Evolutionary conservation across 2,329 filamentous ascomycete genomes (phyloP), one percentile per base, ranked within the genome.

Genomic region (Xylariaceae sp.): DNA sequence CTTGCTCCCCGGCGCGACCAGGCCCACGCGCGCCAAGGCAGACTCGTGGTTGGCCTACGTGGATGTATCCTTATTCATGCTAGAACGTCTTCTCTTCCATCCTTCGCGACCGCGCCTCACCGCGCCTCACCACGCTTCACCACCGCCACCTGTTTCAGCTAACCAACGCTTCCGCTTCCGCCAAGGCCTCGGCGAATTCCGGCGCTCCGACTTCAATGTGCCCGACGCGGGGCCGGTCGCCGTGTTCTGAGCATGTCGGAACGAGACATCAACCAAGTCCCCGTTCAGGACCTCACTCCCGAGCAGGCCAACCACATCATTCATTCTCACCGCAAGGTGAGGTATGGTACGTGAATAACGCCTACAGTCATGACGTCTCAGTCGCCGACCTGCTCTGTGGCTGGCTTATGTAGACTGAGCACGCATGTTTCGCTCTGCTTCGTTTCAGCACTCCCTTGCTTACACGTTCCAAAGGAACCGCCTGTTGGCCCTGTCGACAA

Each of bases 251-350:
- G 49, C 49, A 69, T 69, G 67, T 64, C 65, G 55, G 63, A 65
- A 26, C 64, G 65, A 55, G 65, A 68, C 55, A 61, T 67, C 61
- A 63, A 65, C 56, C 70, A 72, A 63, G 70, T 74, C 57, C 70
- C 74, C 47, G 69, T 83, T 58, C 78, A 83, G 66, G 77, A 82
- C 64, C 73, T 84, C 65, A 84, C 80, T 44, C 79, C 82, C 9
- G 83, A 86, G 67, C 83, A 86, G 70, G 83, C 82, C 59, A 86
- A 75, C 66, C 80, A 82, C 63, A 86, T 86, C 71, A 86, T 86
- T 61, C 83, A 86, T 67, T 85, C 82, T 49, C 83, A 86, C 67
- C 80, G 83, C 61, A 86, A 86, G 69, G 83, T 86, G 53, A 78
- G 83, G 65, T 86, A 86, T 69, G 83, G 83, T 85, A 76, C 67